Evolutionary conservation across 371 early-diverging fungal genomes (phyloP).

Genomic region (Dichotomocladium elegans): DNA sequence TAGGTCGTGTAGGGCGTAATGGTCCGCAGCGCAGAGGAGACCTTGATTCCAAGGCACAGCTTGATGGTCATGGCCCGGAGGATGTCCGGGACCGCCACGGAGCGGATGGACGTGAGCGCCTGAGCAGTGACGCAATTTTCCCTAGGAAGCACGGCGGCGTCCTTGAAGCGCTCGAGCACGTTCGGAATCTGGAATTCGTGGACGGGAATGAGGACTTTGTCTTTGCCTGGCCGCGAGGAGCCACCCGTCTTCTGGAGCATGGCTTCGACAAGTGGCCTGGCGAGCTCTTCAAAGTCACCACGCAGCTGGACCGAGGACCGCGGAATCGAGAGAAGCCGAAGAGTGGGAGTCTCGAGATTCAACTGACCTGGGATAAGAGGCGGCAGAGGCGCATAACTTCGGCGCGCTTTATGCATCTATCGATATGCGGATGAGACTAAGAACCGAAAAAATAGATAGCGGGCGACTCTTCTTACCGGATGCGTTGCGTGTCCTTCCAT

Average conservation of each 20-base stretch:
- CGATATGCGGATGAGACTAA: background rate
- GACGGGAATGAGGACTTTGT: constrained; percentile 53
- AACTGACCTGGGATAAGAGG: constrained; percentile 40
- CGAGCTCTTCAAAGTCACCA: constrained; percentile 47
- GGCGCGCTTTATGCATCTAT: constrained; percentile 67
- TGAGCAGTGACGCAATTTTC: constrained; percentile 35
- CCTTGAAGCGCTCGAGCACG: constrained; percentile 46
- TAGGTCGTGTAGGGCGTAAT: constrained; percentile 69
- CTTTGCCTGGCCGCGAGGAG: constrained; percentile 10
- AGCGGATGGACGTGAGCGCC: constrained; percentile 66
- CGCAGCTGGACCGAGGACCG: constrained; percentile 37
- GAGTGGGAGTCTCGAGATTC: constrained; percentile 38
- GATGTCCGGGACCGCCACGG: constrained; percentile 50
- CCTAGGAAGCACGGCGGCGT: constrained; percentile 39
- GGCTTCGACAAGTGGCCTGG: constrained; percentile 26
- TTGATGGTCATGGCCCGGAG: constrained; percentile 50
- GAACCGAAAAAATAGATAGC: background rate
- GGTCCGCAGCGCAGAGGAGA: constrained; percentile 71
- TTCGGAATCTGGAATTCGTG: constrained; percentile 69
- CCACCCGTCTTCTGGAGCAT: constrained; percentile 17
- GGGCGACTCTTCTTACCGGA: constrained; percentile 47
- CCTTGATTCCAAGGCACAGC: constrained; percentile 65
- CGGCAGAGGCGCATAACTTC: constrained; percentile 55
- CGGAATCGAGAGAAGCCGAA: constrained; percentile 57
- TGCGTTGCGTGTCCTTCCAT: constrained; percentile 80